Conservation (phyloP, 768 basidiomycete species). For the Tylopilus rubrobrunneus region DNA sequence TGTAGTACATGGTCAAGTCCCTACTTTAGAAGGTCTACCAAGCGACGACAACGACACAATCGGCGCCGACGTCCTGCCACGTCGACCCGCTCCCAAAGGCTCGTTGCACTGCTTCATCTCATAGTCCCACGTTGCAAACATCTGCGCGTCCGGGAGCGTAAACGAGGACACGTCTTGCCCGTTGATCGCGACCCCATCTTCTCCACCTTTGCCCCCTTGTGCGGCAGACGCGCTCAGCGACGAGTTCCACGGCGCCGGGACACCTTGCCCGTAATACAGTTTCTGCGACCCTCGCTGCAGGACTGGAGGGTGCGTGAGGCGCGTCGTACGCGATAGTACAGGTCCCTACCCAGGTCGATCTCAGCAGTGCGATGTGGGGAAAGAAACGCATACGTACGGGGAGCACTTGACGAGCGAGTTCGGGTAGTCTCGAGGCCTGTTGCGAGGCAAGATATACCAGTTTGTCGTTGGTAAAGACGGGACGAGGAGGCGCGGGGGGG, state of each 20-base stretch:
- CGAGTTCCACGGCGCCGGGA: constrained; percentile 45
- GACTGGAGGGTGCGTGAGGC: constrained; percentile 62
- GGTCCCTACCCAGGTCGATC: constrained; percentile 39
- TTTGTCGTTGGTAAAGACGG: constrained; percentile 44
- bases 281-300: constrained; percentile 46
- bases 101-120: constrained; percentile 42
- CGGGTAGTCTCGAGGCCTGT: constrained; percentile 62
- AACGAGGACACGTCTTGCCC: constrained; percentile 29
- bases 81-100: constrained; percentile 29
- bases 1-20: constrained; percentile 20
- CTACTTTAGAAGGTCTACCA: constrained; percentile 22
- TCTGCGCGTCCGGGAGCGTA: constrained; percentile 43
- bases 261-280: constrained; percentile 38
- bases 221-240: constrained; percentile 15
- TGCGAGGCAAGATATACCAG: constrained; percentile 63
- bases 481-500: constrained; percentile 36
- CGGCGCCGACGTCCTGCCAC: constrained; percentile 21
- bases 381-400: constrained; percentile 44
- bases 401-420: constrained; percentile 61
- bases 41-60: constrained; percentile 20
- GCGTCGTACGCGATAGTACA: constrained; percentile 55
- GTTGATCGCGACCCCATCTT: constrained; percentile 16
- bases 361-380: not conserved
- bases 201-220: constrained; percentile 23
- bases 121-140: constrained; percentile 50